phyloP scores from a whole-genome alignment of 2,329 filamentous ascomycete species.

The Aspergillus sojae region DNA sequence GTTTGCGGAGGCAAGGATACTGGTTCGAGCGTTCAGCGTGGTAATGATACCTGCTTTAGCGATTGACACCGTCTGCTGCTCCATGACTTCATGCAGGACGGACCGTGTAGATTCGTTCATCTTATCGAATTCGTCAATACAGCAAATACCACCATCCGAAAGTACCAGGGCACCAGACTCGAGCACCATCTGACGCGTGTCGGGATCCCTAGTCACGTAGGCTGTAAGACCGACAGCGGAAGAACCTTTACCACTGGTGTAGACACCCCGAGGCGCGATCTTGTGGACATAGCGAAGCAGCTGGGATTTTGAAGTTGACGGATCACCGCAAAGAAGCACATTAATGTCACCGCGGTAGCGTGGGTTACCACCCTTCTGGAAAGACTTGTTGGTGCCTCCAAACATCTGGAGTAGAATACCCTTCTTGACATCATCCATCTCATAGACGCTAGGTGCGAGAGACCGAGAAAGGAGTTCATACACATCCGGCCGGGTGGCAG shows the following conservation, averaged over 20 bases:
- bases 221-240: conserved; percentile 76
- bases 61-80: conserved; percentile 77
- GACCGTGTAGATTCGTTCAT: conserved; percentile 76
- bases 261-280: conserved; percentile 86
- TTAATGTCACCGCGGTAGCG: conserved; percentile 98
- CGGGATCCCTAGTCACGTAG: conserved; percentile 75
- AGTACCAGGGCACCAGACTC: conserved; percentile 74
- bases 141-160: conserved; percentile 75
- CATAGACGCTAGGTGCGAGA: conserved; percentile 91
- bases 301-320: conserved; percentile 95
- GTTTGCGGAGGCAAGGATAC: conserved; percentile 94
- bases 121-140: conserved; percentile 80
- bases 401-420: conserved; percentile 96
- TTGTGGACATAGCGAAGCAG: conserved; percentile 93
- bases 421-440: conserved; percentile 99
- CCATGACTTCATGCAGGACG: conserved; percentile 79
- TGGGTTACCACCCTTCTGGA: conserved; percentile 92
- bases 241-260: conserved; percentile 75
- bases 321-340: conserved; percentile 92
- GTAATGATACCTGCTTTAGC: conserved; percentile 79
- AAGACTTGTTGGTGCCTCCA: conserved; percentile 96
- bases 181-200: conserved; percentile 72
- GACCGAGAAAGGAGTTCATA: conserved; percentile 92
- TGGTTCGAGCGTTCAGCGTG: conserved; percentile 91
- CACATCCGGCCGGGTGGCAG: conserved; percentile 78